Evolutionary conservation across 441 rosid genomes (phyloP).

Genomic region (Aleurites moluccanus): DNA sequence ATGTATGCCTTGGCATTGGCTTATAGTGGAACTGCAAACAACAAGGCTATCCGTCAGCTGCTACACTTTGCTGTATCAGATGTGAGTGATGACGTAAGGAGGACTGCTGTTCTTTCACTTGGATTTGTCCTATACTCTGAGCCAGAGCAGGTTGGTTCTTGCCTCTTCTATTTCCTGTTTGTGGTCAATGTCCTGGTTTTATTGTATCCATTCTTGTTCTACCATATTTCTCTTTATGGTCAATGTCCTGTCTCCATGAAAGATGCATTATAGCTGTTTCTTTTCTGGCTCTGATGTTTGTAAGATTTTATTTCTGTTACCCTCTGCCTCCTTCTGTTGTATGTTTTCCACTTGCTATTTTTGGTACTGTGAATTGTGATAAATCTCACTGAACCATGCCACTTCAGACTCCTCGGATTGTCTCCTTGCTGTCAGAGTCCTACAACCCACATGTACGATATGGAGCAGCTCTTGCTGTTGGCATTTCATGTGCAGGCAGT

Average conservation of each 20-base stretch:
- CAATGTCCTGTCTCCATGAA: neutral
- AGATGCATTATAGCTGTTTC: neutral
- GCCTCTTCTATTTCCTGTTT: neutral
- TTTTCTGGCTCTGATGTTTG: neutral
- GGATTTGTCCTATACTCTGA: constrained; percentile 96
- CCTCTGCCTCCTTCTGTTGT: neutral
- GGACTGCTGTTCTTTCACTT: constrained; percentile 96
- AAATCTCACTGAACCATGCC: constrained; percentile 20
- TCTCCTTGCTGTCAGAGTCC: constrained; percentile 87
- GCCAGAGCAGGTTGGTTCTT: constrained; percentile 80
- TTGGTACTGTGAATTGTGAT: neutral
- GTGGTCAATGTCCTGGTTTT: neutral
- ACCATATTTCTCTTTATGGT: neutral
- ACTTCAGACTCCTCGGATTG: constrained; percentile 92
- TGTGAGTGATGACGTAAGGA: constrained; percentile 95
- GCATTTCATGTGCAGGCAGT: constrained; percentile 96
- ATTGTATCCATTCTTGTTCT: neutral
- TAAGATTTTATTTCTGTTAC: neutral
- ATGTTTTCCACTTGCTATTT: neutral
- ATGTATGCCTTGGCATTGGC: constrained; percentile 98
- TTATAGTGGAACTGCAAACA: constrained; percentile 95
- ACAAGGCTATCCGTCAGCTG: constrained; percentile 95
- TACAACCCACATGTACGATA: constrained; percentile 99
- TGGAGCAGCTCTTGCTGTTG: constrained; percentile 98
- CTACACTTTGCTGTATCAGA: constrained; percentile 98